phyloP scores from a whole-genome alignment of 768 basidiomycete species.

The Termitomyces sp. region DNA sequence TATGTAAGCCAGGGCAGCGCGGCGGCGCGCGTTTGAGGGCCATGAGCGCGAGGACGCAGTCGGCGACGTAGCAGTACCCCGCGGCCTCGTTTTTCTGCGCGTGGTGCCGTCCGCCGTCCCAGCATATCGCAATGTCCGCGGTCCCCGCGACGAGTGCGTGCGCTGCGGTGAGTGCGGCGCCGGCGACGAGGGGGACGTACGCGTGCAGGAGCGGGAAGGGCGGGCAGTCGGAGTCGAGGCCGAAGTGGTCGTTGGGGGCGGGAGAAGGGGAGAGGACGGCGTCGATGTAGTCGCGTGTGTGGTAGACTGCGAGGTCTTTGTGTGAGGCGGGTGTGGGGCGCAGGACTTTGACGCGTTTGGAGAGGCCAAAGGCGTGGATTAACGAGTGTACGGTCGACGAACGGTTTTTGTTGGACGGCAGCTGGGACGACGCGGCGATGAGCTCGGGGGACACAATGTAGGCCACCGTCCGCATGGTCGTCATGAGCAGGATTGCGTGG shows the following conservation, averaged over 20 bases:
- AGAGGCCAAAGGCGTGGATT: constrained; percentile 44
- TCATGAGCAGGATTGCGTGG: neutral
- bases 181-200: constrained; percentile 76
- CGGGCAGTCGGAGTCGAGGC: constrained; percentile 61
- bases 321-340: constrained; percentile 49
- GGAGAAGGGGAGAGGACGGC: constrained; percentile 35
- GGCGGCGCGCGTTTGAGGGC: constrained; percentile 45
- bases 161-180: constrained; percentile 68
- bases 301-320: constrained; percentile 61
- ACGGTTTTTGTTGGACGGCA: constrained; percentile 67
- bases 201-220: constrained; percentile 61
- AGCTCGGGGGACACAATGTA: constrained; percentile 60
- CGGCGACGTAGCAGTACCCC: constrained; percentile 94
- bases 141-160: constrained; percentile 45
- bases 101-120: constrained; percentile 95
- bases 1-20: constrained; percentile 17
- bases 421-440: constrained; percentile 47
- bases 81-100: constrained; percentile 72
- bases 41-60: constrained; percentile 79
- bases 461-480: constrained; percentile 18
- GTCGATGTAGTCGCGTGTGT: constrained; percentile 68
- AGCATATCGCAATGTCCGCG: constrained; percentile 68
- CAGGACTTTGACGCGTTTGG: constrained; percentile 37
- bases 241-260: constrained; percentile 24
- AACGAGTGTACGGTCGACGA: constrained; percentile 66